These are phyloP conservation scores for Royoungia palumana DNA, from an alignment of 768 basidiomycete genomes.

Conservation along the genomic window DNA sequence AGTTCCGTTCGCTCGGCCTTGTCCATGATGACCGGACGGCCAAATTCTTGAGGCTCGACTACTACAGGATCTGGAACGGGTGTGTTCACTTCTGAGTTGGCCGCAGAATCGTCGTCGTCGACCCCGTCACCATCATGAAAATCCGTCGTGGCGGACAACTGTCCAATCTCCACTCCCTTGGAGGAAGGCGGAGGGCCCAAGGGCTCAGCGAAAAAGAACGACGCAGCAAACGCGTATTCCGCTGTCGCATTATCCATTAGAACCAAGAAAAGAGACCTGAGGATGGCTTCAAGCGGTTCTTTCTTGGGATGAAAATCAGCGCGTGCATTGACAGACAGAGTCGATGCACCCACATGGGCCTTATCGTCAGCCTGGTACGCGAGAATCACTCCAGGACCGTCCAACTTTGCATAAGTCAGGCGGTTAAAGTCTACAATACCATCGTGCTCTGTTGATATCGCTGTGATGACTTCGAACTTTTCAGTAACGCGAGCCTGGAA, in stretches of 20 bases:
- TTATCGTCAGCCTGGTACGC: constrained; percentile 91
- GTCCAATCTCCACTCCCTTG: constrained; percentile 33
- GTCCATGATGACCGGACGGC: constrained; percentile 34
- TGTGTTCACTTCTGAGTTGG: constrained; percentile 50
- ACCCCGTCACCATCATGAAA: constrained; percentile 41
- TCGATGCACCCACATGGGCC: constrained; percentile 61
- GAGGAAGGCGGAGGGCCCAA: constrained; percentile 27
- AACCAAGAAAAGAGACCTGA: constrained; percentile 83
- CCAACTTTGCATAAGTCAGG: constrained; percentile 65
- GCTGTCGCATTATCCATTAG: constrained; percentile 93
- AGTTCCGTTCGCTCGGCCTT: constrained; percentile 62
- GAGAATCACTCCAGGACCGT: constrained; percentile 76
- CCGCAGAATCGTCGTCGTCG: constrained; percentile 41
- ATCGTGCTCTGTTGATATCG: constrained; percentile 41
- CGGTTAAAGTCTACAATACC: constrained; percentile 50
- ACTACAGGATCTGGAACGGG: constrained; percentile 26
- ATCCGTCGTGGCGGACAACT: constrained; percentile 35
- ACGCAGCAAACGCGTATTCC: constrained; percentile 83
- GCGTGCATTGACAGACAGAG: constrained; percentile 6
- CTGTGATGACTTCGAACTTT: constrained; percentile 62
- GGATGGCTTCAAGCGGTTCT: constrained; percentile 78
- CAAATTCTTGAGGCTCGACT: constrained; percentile 25
- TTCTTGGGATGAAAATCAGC: constrained; percentile 44
- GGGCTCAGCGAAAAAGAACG: constrained; percentile 64
- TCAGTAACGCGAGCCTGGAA: constrained; percentile 64